Evolutionary conservation across 192 early-diverging fungal species (phyloP).

Genomic region (Rhizophagus clarus): DNA sequence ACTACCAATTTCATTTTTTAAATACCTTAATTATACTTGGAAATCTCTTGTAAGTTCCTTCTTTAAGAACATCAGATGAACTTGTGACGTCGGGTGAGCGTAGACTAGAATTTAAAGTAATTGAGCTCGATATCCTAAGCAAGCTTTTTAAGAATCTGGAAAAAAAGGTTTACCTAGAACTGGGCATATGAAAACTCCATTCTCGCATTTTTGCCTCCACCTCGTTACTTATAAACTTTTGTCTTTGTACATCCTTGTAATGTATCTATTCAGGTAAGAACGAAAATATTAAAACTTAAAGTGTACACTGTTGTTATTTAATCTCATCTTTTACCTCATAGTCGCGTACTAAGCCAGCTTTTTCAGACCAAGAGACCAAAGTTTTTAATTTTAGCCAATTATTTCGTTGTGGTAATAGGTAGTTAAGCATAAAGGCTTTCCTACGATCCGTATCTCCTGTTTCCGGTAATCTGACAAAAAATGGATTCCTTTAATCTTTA

Average conservation of each 20-base stretch:
- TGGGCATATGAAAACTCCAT: neutral
- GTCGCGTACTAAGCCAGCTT: neutral
- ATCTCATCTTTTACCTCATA: constrained; percentile 10
- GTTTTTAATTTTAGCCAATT: constrained; percentile 4
- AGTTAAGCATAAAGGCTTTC: neutral
- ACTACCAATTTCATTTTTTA: neutral
- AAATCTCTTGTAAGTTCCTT: constrained; percentile 79
- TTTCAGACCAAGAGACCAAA: constrained; percentile 11
- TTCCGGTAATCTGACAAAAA: neutral
- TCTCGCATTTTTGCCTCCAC: neutral
- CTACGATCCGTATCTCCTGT: neutral
- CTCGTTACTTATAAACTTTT: neutral
- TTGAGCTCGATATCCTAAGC: neutral
- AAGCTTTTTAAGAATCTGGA: no score
- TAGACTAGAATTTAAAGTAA: neutral
- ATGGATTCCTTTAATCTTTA: no score
- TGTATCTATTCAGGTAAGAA: neutral
- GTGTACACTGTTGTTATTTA: no score
- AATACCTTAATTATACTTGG: constrained; percentile 72
- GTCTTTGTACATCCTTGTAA: neutral
- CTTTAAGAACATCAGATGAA: constrained; percentile 84
- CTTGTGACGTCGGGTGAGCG: constrained; percentile 71
- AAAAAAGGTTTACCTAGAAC: neutral
- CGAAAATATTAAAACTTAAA: neutral
- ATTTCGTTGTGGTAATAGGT: constrained; percentile 7